Evolutionary conservation across 352 stramenopile species (phyloP).

Genomic region (Pythium brachiatum): DNA sequence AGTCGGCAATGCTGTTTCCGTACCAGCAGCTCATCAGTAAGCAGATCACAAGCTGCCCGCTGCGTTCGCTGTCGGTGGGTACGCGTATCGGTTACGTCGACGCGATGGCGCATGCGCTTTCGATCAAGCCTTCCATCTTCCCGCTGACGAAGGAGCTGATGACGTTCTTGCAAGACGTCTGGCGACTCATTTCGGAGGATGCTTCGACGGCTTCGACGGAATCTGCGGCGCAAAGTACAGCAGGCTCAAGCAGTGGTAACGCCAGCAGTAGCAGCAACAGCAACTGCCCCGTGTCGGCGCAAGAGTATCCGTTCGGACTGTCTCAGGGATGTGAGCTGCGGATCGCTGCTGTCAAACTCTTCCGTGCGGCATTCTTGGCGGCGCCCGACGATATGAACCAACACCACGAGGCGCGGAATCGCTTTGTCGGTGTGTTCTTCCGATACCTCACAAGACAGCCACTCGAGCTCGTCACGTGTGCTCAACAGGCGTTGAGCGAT

Average conservation of each 20-base stretch:
- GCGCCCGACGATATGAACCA: constrained; percentile 82
- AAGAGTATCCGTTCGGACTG: constrained; percentile 87
- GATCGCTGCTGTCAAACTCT: constrained; percentile 85
- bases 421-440: constrained; percentile 89
- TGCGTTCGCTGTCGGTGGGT: constrained; percentile 63
- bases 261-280: constrained; percentile 1
- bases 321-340: constrained; percentile 79
- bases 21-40: constrained; percentile 87
- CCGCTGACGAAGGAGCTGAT: constrained; percentile 84
- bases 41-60: constrained; percentile 77
- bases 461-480: constrained; percentile 75
- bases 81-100: constrained; percentile 84
- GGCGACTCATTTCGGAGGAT: constrained; percentile 81
- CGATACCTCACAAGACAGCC: constrained; percentile 86
- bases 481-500: constrained; percentile 77
- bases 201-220: constrained; percentile 1
- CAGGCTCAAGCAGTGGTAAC: background rate
- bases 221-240: background rate
- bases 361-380: constrained; percentile 83
- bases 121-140: constrained; percentile 76
- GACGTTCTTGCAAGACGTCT: constrained; percentile 84
- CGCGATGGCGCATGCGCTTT: constrained; percentile 78
- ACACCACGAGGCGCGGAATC: constrained; percentile 81
- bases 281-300: constrained; percentile 49
- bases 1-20: constrained; percentile 69